A percentile compares a stretch with the other conserved stretches of the same genome.
These are phyloP conservation scores for Gossypium lobatum DNA, from an alignment of 441 rosid species.

Conservation along the genomic window DNA sequence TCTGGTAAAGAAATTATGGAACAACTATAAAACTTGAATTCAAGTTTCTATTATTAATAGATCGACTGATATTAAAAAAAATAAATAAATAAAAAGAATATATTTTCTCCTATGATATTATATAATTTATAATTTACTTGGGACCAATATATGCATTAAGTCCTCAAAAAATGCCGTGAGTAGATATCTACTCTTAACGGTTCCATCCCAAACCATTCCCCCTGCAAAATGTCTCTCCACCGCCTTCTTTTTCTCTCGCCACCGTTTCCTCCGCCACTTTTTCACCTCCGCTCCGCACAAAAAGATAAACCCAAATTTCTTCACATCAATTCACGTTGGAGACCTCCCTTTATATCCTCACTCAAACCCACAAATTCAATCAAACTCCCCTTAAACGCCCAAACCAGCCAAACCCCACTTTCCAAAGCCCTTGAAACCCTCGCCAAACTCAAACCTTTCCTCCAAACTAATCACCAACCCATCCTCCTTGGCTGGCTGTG, in stretches of 20 bases:
- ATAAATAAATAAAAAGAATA: not conserved
- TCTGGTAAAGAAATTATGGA: not conserved
- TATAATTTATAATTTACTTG: too few species aligned
- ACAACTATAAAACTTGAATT: not conserved
- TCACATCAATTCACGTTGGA: constrained; percentile 7
- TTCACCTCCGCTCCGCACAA: constrained; percentile 8
- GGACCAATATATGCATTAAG: too few species aligned
- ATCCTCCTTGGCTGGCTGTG: constrained; percentile 79
- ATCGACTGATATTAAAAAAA: not conserved
- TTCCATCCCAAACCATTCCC: not conserved
- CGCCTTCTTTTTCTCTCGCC: not conserved
- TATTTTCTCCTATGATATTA: too few species aligned
- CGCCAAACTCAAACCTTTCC: constrained; percentile 42
- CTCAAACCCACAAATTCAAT: constrained; percentile 27
- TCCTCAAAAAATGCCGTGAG: not conserved
- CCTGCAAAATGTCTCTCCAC: not conserved
- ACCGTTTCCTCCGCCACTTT: constrained; percentile 3
- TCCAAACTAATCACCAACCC: constrained; percentile 45
- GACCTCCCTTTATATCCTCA: constrained; percentile 14
- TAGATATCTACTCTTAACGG: not conserved
- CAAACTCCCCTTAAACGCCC: constrained; percentile 17
- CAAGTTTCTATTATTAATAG: not conserved
- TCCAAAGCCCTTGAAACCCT: constrained; percentile 28
- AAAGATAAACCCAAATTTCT: constrained; percentile 1
- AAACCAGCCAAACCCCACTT: constrained; percentile 15